Base-by-base conservation (phyloP, 2,329 filamentous ascomycete species). In the Pseudofabraea citricarpa region DNA sequence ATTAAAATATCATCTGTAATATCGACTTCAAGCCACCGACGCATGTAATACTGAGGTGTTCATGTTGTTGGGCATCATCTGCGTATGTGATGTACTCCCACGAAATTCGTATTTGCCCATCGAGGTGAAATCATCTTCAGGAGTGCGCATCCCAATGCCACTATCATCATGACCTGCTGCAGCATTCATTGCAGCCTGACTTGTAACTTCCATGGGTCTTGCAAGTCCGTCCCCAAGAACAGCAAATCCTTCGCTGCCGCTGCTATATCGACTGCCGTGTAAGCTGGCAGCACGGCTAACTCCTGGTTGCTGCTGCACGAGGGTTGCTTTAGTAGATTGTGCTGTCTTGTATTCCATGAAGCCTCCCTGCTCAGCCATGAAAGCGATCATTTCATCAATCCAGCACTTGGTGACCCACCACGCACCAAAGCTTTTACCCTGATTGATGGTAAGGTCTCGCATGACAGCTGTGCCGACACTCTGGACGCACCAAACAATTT, bases 331-430 rank as follows among this genome's bases (percentile, higher is more conserved):
- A 10, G 57, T 50, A 6, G 58, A 56, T 52, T 66, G 74, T 40
- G 64, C 65, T 3, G 61, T 60, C 51, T 69, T 77, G 46, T 75
- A 74, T 52, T 74, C 73, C 70, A 96, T 82, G 60, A 96, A 96
- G 0, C 91, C 91, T 40, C 90, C 91, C 56, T 90, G 83, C 57
- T 94, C 89, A 1, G 88, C 89, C 53, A 95, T 73, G 75, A 94
- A 96, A 45, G 85, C 76, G 39, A 90, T 81, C 87, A 95, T 94
- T 67, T 97, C 91, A 58, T 96, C 90, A 41, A 96, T 79, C 74
- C 91, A 97, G 45, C 91, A 90, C 63, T 96, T 95, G 3, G 90
- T 90, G 45, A 96, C 87, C 87, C 87, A 93, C 89, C 89, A 94
- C 5, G 86, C 83, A n/a, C 87, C 85, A 58, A 91, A 94, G 58